Evolutionary conservation across 2,329 filamentous ascomycete genomes (phyloP), one percentile per base, ranked within the genome.

Genomic region (Pseudocercospora eumusae): DNA sequence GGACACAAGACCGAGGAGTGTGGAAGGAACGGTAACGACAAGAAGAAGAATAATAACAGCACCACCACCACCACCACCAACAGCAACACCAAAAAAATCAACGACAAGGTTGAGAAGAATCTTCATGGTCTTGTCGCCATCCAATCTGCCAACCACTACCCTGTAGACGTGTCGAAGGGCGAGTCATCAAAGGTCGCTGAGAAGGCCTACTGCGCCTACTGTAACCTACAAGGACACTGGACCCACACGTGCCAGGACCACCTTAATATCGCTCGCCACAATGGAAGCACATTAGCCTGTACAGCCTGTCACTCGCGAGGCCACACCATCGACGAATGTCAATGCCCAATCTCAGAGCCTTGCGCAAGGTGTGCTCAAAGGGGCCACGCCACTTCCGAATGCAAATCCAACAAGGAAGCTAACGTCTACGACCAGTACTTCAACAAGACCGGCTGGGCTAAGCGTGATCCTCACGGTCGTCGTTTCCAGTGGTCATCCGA

Each of bases 321-420:
- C 20, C 64, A 66, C 33, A 60, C 23, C n/a, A 25, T 49, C 27
- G 60, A 62, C 33, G 56, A 54, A 13, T 64, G 63, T 45, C 31
- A 40, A 23, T 60, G 60, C 40, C 63, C 63, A 13, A 28, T 36
- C 4, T 47, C 55, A 3, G 53, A 58, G 42, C 31, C 36, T 31
- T 62, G 60, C 40, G 18, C 40, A 21, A 59, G 59, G 28, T 62
- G 56, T 31, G 33, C 50, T 18, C 25, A 25, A 18, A 52, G 28
- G 13, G 60, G 60, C 13, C 60, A 62, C 18, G 52, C 28, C 13
- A 25, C 56, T 31, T 33, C 54, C 10, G 52, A 56, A 13, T 62
- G 60, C 15, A 42, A 36, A 13, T 15, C 28, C 25, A 56, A 56
- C 53, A 31, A 52, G 21, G 47, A 52, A 25, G 23, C 23, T 28